phyloP scores from a whole-genome alignment of 345 rosid genomes.

The Syzygium jambos region DNA sequence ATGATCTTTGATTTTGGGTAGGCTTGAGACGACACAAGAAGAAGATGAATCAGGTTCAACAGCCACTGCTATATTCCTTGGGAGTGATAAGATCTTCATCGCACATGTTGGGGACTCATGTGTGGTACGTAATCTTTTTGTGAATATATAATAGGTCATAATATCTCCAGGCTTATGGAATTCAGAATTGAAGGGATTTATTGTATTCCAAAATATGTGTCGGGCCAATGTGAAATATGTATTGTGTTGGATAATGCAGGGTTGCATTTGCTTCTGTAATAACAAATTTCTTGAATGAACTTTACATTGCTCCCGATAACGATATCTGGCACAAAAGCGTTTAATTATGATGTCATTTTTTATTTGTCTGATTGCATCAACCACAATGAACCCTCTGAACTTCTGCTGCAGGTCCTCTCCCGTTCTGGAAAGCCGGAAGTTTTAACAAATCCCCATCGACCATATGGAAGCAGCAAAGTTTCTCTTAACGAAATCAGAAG shows the following conservation, averaged over 20 bases:
- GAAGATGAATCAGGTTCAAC: slow-evolving; percentile 90
- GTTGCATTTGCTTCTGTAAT: background rate
- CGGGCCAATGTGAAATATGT: background rate
- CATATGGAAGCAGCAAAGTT: slow-evolving; percentile 60
- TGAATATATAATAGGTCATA: background rate
- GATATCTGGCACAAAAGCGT: background rate
- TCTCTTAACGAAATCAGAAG: slow-evolving; percentile 78
- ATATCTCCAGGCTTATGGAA: background rate
- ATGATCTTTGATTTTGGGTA: slow-evolving; percentile 31
- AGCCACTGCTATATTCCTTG: slow-evolving; percentile 63
- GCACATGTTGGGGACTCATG: slow-evolving; percentile 87
- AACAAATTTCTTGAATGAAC: background rate
- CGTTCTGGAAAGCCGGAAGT: slow-evolving; percentile 68
- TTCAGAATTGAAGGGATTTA: background rate
- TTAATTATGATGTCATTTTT: background rate
- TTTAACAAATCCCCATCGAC: slow-evolving; percentile 78
- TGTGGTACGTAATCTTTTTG: slow-evolving; percentile 35
- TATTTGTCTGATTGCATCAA: background rate
- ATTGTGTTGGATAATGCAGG: background rate
- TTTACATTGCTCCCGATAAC: background rate
- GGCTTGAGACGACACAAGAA: slow-evolving; percentile 49
- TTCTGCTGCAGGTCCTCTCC: slow-evolving; percentile 54
- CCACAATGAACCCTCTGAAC: background rate
- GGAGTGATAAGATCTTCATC: slow-evolving; percentile 42
- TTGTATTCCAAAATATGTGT: background rate